Conservation (phyloP, 2,329 filamentous ascomycete species). For the Cladosporium velox region DNA sequence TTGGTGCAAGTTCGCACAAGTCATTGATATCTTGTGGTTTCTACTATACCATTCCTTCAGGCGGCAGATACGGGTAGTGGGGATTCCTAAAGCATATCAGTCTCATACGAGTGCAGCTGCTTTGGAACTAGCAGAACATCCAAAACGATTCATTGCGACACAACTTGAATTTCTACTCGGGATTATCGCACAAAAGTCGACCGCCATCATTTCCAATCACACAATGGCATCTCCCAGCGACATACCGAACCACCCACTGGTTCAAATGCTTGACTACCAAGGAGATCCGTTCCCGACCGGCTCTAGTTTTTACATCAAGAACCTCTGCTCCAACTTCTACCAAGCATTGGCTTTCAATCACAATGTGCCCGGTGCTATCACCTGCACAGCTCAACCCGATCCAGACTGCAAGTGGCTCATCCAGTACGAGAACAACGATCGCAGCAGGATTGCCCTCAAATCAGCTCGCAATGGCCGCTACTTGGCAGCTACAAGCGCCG, state of each 20-base stretch:
- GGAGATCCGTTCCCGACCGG: slow-evolving; percentile 23
- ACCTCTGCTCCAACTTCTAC: slow-evolving; percentile 19
- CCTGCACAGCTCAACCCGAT: slow-evolving; percentile 13
- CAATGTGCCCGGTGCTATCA: slow-evolving; percentile 6
- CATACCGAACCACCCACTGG: slow-evolving; percentile 21
- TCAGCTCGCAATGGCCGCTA: slow-evolving; percentile 16
- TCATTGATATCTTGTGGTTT: neutral
- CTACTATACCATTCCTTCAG: neutral
- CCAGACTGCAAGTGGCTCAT: slow-evolving; percentile 24
- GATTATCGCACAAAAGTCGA: neutral
- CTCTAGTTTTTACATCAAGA: slow-evolving; percentile 22
- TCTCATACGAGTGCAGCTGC: neutral
- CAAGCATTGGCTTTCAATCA: slow-evolving; percentile 20
- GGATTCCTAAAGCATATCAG: neutral
- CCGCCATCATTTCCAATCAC: neutral
- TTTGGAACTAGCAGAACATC: neutral
- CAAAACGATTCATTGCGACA: neutral
- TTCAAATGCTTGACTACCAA: slow-evolving; percentile 17
- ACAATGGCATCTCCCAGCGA: slow-evolving; percentile 22
- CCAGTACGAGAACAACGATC: slow-evolving; percentile 22
- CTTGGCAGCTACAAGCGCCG: slow-evolving; percentile 13
- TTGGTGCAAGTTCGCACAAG: neutral
- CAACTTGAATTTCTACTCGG: neutral
- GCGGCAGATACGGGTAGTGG: neutral
- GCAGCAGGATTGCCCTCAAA: slow-evolving; percentile 16